Evolutionary conservation across 345 rosid species (phyloP).

Genomic region (Salix arbutifolia): DNA sequence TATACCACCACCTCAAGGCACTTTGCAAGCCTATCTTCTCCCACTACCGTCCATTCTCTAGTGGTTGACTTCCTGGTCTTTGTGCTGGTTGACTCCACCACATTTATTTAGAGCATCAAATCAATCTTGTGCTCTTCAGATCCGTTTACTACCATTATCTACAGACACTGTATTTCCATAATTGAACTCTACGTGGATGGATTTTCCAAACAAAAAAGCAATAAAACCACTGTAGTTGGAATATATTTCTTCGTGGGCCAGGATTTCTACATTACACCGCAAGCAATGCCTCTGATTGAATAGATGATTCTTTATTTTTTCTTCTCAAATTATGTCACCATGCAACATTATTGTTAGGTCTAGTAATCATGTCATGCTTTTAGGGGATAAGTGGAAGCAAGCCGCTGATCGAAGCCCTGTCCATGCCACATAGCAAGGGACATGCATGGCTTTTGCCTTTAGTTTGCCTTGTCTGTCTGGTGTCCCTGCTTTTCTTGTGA

Average conservation of each 20-base stretch:
- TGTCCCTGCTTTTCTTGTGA: background rate
- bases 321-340: background rate
- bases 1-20: background rate
- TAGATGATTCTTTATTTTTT: background rate
- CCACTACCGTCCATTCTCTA: background rate
- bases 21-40: background rate
- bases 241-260: background rate
- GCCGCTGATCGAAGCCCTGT: constrained; percentile 4
- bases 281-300: constrained; percentile 20
- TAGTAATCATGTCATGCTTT: constrained; percentile 22
- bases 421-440: background rate
- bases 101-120: background rate
- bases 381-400: constrained; percentile 5
- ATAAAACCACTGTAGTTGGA: background rate
- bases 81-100: constrained; percentile 12
- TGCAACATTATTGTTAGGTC: background rate
- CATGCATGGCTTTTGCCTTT: constrained; percentile 6
- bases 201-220: background rate
- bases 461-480: background rate
- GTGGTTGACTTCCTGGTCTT: constrained; percentile 23
- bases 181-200: background rate
- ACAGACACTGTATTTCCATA: background rate
- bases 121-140: background rate
- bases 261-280: background rate
- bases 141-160: constrained; percentile 1